Percentiles rank a stretch among this genome's conserved stretches.
phyloP scores from a whole-genome alignment of 164 flowering plant genomes.

The Sextonia rubra region DNA sequence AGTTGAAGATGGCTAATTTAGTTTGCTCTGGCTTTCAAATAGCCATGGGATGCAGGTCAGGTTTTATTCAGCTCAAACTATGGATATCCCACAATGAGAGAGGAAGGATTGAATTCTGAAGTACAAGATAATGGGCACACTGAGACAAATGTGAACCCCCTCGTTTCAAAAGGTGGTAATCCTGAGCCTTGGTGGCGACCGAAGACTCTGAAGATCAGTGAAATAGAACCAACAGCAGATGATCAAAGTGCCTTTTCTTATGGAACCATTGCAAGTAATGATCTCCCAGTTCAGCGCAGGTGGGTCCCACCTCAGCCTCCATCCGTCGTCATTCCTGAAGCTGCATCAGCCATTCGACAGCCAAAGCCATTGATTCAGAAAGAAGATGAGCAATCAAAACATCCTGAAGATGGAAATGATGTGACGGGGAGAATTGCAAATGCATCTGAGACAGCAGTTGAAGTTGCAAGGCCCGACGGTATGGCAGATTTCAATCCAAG shows the following conservation, averaged over 20 bases:
- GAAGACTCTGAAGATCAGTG: constrained; percentile 55
- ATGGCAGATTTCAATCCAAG: constrained; percentile 14
- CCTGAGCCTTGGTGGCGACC: constrained; percentile 61
- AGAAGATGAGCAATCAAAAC: constrained; percentile 42
- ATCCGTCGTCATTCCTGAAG: constrained; percentile 81
- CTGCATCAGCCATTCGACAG: constrained; percentile 85
- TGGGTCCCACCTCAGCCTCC: constrained; percentile 98
- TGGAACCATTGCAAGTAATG: constrained; percentile 15
- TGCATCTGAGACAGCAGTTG: constrained; percentile 63
- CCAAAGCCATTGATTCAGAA: constrained; percentile 44
- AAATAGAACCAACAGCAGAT: constrained; percentile 42
- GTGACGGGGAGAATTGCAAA: constrained; percentile 62
- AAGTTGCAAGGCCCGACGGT: constrained; percentile 27
- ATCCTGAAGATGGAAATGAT: constrained; percentile 34
- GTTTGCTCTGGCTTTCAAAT: constrained; percentile 11
- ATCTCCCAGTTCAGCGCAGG: constrained; percentile 41
- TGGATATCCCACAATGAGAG: constrained; percentile 24
- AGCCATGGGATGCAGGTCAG: constrained; percentile 84
- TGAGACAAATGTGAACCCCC: constrained; percentile 29
- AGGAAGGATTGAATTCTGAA: constrained; percentile 24
- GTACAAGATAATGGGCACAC: constrained; percentile 30
- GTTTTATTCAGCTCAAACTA: constrained; percentile 34
- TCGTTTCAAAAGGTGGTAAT: constrained; percentile 19
- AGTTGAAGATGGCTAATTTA: not conserved
- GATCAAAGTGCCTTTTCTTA: constrained; percentile 24